Conservation (phyloP, 371 early-diverging fungal genomes). For the Mortierella sp. region DNA sequence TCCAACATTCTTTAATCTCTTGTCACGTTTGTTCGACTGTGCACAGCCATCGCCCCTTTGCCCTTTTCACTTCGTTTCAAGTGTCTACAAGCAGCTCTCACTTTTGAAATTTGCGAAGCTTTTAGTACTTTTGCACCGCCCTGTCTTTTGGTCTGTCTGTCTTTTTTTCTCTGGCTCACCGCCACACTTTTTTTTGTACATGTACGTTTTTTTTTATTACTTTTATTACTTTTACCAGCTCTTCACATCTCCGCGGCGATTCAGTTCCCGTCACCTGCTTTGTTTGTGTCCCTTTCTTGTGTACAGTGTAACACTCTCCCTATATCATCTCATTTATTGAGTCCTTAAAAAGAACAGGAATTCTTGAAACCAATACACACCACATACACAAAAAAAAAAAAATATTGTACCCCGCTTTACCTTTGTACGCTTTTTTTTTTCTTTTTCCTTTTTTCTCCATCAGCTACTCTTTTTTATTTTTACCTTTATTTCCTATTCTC, state of each 20-base stretch:
- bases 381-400: too few species aligned
- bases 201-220: neutral
- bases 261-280: neutral
- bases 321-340: neutral
- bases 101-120: too few species aligned
- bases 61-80: too few species aligned
- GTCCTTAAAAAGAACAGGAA: neutral
- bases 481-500: neutral
- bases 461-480: neutral
- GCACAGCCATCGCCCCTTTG: too few species aligned
- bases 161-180: neutral
- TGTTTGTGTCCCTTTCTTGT: neutral
- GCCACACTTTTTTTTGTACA: neutral
- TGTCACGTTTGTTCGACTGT: too few species aligned
- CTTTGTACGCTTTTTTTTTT: neutral
- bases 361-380: too few species aligned
- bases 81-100: too few species aligned
- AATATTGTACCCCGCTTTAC: too few species aligned
- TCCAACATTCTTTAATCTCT: too few species aligned
- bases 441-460: too few species aligned
- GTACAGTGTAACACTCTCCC: neutral
- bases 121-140: slow-evolving; percentile 4
- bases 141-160: neutral
- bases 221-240: neutral
- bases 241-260: slow-evolving; percentile 7